Evolutionary conservation across 257 asterid genomes (phyloP).

Genomic region (Ligustrum vulgare): DNA sequence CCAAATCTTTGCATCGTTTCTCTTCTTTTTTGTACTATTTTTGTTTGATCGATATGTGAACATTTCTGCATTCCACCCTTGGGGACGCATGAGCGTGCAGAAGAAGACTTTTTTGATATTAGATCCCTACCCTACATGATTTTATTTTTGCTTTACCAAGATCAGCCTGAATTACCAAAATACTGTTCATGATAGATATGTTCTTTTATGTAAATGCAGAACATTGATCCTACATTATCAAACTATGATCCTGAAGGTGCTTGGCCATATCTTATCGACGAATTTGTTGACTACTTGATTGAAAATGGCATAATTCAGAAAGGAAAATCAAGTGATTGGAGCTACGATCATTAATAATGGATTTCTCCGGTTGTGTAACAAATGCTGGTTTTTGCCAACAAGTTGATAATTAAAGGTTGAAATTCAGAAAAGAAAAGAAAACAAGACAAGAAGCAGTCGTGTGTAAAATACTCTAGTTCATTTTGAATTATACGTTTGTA

Average conservation of each 20-base stretch:
- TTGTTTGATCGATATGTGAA: not conserved
- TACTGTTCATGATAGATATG: not conserved
- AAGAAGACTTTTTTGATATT: constrained; percentile 4
- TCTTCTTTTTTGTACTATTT: not conserved
- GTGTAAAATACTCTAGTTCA: constrained; percentile 30
- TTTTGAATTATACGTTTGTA: constrained; percentile 27
- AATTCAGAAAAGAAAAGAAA: constrained; percentile 23
- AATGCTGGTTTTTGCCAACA: constrained; percentile 11
- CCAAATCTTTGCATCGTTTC: not conserved
- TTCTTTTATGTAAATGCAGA: constrained; percentile 46
- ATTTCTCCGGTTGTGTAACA: constrained; percentile 20
- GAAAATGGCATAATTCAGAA: constrained; percentile 69
- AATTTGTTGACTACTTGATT: constrained; percentile 83
- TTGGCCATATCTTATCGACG: constrained; percentile 98
- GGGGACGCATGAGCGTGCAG: not conserved
- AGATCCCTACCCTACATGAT: not conserved
- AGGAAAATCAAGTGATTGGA: constrained; percentile 69
- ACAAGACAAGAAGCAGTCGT: constrained; percentile 18
- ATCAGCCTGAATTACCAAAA: not conserved
- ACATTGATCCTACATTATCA: constrained; percentile 75
- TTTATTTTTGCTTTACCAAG: not conserved
- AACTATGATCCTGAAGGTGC: constrained; percentile 98
- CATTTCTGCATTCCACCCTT: constrained; percentile 3
- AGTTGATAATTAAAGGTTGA: constrained; percentile 21
- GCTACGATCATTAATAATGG: constrained; percentile 52